Conservation (phyloP, 2,329 filamentous ascomycete species). For the Neopestalotiopsis clavispora region DNA sequence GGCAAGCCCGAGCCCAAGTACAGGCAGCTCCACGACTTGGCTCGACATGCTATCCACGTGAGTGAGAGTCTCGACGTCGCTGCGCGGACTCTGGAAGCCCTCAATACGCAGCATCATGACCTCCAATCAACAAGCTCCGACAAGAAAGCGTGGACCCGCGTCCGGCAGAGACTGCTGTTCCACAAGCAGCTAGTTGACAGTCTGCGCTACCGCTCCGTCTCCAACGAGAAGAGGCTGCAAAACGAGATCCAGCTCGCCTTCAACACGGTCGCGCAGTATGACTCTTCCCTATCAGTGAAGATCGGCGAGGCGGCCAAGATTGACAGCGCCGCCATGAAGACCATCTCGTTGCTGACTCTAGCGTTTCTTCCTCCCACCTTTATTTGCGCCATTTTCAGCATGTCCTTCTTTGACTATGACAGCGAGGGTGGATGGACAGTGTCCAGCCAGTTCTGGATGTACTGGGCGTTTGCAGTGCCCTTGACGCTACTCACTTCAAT, state of each 20-base stretch:
- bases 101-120: constrained; percentile 36
- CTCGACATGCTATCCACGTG: constrained; percentile 50
- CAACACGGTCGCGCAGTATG: constrained; percentile 48
- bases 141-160: constrained; percentile 20
- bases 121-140: background rate
- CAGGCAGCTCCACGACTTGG: constrained; percentile 43
- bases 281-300: constrained; percentile 41
- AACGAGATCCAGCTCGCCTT: constrained; percentile 60
- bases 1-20: constrained; percentile 44
- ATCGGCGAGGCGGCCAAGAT: constrained; percentile 44
- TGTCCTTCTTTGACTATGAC: constrained; percentile 45
- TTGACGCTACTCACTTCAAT: constrained; percentile 24
- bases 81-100: constrained; percentile 34
- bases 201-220: constrained; percentile 39
- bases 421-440: constrained; percentile 27
- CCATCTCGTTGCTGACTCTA: constrained; percentile 52
- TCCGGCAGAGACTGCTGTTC: constrained; percentile 38
- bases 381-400: constrained; percentile 52
- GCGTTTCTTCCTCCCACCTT: constrained; percentile 57
- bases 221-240: constrained; percentile 51
- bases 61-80: constrained; percentile 46
- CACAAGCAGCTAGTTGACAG: constrained; percentile 38
- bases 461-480: constrained; percentile 34
- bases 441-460: constrained; percentile 36
- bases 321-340: constrained; percentile 58